Percentiles rank a stretch among this genome's conserved stretches.
Conservation (phyloP, 139 green algal genomes). For the Chlamydomonas sp. region DNA sequence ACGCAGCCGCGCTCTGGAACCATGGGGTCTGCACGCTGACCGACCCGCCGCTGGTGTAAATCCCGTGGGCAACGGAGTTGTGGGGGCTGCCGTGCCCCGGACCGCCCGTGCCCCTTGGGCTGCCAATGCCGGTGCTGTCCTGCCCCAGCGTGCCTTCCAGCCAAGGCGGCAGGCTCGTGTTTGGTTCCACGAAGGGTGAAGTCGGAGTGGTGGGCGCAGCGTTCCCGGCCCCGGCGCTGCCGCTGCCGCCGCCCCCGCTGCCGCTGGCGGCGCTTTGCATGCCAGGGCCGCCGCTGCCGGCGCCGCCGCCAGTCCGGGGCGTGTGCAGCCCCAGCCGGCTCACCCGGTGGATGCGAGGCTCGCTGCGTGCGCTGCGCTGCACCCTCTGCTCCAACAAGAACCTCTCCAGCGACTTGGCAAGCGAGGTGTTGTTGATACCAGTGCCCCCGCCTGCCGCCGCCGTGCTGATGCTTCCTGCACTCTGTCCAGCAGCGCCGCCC, state of each 20-base stretch:
- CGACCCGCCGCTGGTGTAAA: too few species aligned
- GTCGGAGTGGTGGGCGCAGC: not conserved
- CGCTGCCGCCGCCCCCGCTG: not conserved
- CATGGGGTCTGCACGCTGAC: too few species aligned
- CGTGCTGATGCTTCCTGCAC: not conserved
- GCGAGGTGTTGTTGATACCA: not conserved
- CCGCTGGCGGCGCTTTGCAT: not conserved
- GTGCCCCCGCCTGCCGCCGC: not conserved
- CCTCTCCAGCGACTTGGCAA: slow-evolving; percentile 7
- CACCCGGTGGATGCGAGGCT: slow-evolving; percentile 27
- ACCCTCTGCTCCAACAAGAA: slow-evolving; percentile 21
- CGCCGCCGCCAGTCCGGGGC: not conserved
- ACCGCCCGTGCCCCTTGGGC: too few species aligned
- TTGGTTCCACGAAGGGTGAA: too few species aligned
- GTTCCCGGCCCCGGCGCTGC: not conserved
- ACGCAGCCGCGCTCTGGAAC: too few species aligned
- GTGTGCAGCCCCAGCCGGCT: slow-evolving; percentile 11
- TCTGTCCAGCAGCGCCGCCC: not conserved
- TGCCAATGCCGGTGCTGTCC: too few species aligned
- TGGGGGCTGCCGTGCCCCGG: too few species aligned
- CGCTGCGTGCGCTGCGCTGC: slow-evolving; percentile 30
- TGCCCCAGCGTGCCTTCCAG: too few species aligned
- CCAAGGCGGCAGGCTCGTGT: too few species aligned
- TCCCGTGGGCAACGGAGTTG: too few species aligned
- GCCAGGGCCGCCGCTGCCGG: not conserved